Evolutionary conservation across 2,329 filamentous ascomycete genomes (phyloP), one percentile per base, ranked within the genome.

Genomic region (Talaromyces piceae): DNA sequence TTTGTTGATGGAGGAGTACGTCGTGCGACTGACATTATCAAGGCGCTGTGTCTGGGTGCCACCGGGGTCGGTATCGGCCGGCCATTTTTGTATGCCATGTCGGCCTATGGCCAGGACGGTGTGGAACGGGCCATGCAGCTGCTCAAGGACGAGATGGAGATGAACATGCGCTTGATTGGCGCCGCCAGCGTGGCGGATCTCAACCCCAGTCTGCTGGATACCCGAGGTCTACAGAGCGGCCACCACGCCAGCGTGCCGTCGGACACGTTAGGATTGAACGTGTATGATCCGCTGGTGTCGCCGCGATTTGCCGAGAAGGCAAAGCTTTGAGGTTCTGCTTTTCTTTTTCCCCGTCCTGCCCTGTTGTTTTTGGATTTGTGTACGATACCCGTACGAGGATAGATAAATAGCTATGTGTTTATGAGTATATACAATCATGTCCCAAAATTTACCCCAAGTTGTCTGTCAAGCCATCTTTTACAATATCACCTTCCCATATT

Each of bases 151-250:
- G 93, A 98, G 78, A 88, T 98, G 81, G 90, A 94, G 74, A 97
- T 97, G 91, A 93, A 91, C 65, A 97, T 98, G 93, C 82, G 93
- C 5, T 74, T 98, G 56, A 89, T 98, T 59, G 93, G 93, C 8
- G 87, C 83, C 53, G 80, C 78, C 18, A 83, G 72, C 54, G 69
- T 98, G 27, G 82, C 83, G 30, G 83, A 98, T 59, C 73, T 98
- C 56, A 88, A 87, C 56, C 86, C 91, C 0, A 83, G 82, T 23
- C 73, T 98, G 68, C 68, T 98, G 18, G 93, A 98, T 66, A 80
- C 82, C 0, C 76, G 86, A 54, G 88, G 85, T 2, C 66, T 96
- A 59, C 47, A 65, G 13, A 77, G 72, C 57, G 74, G 76, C 57
- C 84, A 87, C 61, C 74, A 71, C 11, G 77, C 79, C 2, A 61